A percentile compares a stretch with the other conserved stretches of the same genome.
Conservation (phyloP, 768 basidiomycete genomes). For the Aureoboletus auriporus region DNA sequence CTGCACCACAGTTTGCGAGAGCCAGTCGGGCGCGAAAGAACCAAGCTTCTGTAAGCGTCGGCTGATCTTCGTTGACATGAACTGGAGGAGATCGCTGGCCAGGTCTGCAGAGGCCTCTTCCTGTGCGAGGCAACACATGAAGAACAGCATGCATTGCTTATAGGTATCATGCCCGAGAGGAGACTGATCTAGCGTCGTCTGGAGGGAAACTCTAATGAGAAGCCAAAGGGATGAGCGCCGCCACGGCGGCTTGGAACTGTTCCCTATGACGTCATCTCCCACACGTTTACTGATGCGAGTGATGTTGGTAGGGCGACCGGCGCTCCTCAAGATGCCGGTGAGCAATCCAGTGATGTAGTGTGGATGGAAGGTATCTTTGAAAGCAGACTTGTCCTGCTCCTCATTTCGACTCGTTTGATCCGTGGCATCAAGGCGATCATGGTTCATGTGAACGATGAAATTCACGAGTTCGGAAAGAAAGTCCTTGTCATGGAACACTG, state of each 20-base stretch:
- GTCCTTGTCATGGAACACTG: constrained; percentile 19
- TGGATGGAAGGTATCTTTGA: background rate
- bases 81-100: constrained; percentile 26
- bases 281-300: too few species aligned
- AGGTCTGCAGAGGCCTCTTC: constrained; percentile 11
- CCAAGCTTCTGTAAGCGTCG: constrained; percentile 26
- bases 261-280: constrained; percentile 6
- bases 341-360: constrained; percentile 31
- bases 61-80: constrained; percentile 25
- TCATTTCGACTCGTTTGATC: too few species aligned
- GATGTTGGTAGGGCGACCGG: too few species aligned
- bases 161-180: constrained; percentile 28
- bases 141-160: constrained; percentile 45
- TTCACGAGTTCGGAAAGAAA: constrained; percentile 34
- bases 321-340: too few species aligned
- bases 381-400: constrained; percentile 24
- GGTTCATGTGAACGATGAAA: constrained; percentile 35
- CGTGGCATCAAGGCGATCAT: constrained; percentile 28
- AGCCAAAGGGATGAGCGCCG: constrained; percentile 36
- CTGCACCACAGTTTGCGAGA: constrained; percentile 36
- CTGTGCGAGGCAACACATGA: constrained; percentile 29
- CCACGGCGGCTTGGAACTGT: constrained; percentile 25
- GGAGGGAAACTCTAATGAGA: constrained; percentile 31
- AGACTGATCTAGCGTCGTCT: constrained; percentile 24
- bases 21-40: constrained; percentile 22